These are phyloP conservation scores for Phytopythium delawarense DNA, from an alignment of 352 stramenopile species.

Conservation along the genomic window DNA sequence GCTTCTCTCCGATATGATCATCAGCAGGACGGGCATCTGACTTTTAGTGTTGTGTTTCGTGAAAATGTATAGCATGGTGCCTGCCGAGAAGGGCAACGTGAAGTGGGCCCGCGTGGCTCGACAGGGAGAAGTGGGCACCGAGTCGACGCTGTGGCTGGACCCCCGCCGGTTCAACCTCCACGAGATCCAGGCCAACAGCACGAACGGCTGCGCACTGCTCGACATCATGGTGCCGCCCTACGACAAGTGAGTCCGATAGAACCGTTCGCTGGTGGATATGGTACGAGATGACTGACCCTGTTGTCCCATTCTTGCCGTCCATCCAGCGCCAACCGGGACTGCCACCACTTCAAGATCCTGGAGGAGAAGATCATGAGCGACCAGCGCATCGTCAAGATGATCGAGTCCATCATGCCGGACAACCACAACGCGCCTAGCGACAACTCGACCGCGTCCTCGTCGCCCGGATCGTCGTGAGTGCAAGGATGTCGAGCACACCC, in stretches of 20 bases:
- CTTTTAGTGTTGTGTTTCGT: not conserved
- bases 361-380: slow-evolving; percentile 48
- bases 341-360: slow-evolving; percentile 73
- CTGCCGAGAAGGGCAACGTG: slow-evolving; percentile 32
- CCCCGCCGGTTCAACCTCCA: slow-evolving; percentile 81
- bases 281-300: not conserved
- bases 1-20: no score
- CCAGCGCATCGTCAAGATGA: slow-evolving; percentile 63
- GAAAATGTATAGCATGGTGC: slow-evolving; percentile 18
- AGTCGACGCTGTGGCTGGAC: slow-evolving; percentile 80
- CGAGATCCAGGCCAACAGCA: slow-evolving; percentile 64
- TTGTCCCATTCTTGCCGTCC: slow-evolving; percentile 4
- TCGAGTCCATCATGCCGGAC: slow-evolving; percentile 62
- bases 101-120: slow-evolving; percentile 64
- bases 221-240: slow-evolving; percentile 87
- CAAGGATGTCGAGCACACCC: not conserved
- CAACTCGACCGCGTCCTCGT: slow-evolving; percentile 26
- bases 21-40: not conserved
- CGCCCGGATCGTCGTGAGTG: slow-evolving; percentile 25
- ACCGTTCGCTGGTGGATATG: not conserved
- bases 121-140: slow-evolving; percentile 42
- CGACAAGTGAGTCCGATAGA: slow-evolving; percentile 50
- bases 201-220: slow-evolving; percentile 71
- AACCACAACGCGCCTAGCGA: slow-evolving; percentile 53
- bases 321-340: slow-evolving; percentile 64